Evolutionary conservation across 2,329 filamentous ascomycete genomes (phyloP), one percentile per base, ranked within the genome.

Genomic region (Apiospora marii): DNA sequence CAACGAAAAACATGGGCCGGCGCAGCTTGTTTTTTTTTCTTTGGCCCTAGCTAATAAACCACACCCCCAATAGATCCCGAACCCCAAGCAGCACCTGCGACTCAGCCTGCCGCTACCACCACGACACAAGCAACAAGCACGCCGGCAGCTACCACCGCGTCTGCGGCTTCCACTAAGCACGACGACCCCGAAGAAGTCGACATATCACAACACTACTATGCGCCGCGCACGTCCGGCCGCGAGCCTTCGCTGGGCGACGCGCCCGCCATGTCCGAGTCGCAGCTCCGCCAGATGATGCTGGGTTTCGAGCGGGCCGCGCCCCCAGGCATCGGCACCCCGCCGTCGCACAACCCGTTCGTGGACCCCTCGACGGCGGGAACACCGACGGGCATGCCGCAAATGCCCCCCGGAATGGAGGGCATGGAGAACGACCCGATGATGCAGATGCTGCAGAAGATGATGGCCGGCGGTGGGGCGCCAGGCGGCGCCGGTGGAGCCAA

Each of bases 111-210:
- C 84, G 73, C 76, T 82, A 37, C 77, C 82, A 37, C 73, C 34
- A 74, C 80, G 27, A 74, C 78, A 44, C 74, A 76, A 48, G 76
- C 78, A 49, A 72, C 80, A 37, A 76, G 7, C 34, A 64, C 58
- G n/a, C 79, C 58, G 74, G 81, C 51, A 76, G 22, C 80, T 41
- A 41, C 37, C 37, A 10, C 37, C 7, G 5, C 37, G 10, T 41
- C 37, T 41, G 37, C 37, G 30, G 76, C 82, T 37, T 30, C 30
- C 12, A 22, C 81, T 30, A 80, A 81, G 41, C 83, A 88, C 77
- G 90, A 87, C 72, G 92, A 94, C 77, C 93, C 93, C 7, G 92
- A 91, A 6, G 93, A 95, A 81, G 88, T 94, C 75, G 93, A 95
- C 80, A 94, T 96, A 76, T 93, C 92, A n/a, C 83, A 92, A 75